A percentile compares a stretch with the other conserved stretches of the same genome.
Conservation (phyloP, 1,139 yeast genomes). For the Hyphopichia burtonii region DNA sequence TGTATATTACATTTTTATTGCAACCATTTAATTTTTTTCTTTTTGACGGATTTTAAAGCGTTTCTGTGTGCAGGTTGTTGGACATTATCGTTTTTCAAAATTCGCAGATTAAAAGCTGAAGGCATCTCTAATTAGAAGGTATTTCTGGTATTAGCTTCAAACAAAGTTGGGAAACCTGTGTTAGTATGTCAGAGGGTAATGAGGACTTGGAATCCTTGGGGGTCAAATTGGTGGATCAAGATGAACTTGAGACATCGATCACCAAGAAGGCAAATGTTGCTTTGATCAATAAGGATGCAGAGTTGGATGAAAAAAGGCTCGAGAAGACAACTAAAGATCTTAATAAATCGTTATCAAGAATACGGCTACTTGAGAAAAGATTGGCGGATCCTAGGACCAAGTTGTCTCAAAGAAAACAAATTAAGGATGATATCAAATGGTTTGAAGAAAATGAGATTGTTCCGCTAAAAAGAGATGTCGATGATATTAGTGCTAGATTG, state of each 20-base stretch:
- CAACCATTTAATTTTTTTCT: too few species aligned
- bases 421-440: conserved; percentile 55
- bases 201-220: conserved; percentile 25
- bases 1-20: too few species aligned
- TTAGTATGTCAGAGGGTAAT: conserved; percentile 6
- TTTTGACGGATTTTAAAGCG: neutral
- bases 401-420: conserved; percentile 61
- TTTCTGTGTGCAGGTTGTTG: neutral
- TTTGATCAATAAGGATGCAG: conserved; percentile 61
- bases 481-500: conserved; percentile 63
- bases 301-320: conserved; percentile 70
- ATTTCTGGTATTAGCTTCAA: too few species aligned
- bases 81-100: neutral
- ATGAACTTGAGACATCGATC: conserved; percentile 66
- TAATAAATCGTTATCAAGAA: conserved; percentile 40
- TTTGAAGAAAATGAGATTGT: conserved; percentile 52
- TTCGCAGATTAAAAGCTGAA: neutral
- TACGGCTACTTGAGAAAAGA: conserved; percentile 47
- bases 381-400: conserved; percentile 55
- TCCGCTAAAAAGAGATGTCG: conserved; percentile 56
- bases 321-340: conserved; percentile 58
- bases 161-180: too few species aligned
- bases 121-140: neutral
- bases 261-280: conserved; percentile 68
- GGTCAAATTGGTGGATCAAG: conserved; percentile 66